These are phyloP conservation scores for Ilyonectria robusta DNA, from an alignment of 2,329 filamentous ascomycete genomes.

Conservation along the genomic window DNA sequence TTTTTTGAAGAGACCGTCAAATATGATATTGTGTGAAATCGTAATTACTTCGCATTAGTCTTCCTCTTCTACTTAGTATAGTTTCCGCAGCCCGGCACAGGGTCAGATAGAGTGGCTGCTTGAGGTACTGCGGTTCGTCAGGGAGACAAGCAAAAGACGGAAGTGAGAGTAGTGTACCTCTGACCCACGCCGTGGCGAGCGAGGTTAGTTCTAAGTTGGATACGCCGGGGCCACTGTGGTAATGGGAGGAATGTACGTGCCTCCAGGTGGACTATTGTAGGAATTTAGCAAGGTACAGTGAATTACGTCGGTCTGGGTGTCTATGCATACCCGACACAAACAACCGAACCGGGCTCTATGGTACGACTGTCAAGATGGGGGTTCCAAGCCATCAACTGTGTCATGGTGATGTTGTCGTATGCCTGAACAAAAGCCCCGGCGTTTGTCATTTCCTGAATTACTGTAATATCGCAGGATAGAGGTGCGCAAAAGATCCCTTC, in stretches of 20 bases:
- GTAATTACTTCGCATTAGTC: not conserved
- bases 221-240: constrained; percentile 5
- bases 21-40: not conserved
- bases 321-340: not conserved
- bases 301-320: too few relatives aligned
- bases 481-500: not conserved
- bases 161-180: not conserved
- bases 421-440: not conserved
- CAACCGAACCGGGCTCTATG: not conserved
- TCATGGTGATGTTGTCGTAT: constrained; percentile 3
- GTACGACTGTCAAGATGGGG: not conserved
- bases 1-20: not conserved
- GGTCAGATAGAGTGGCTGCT: not conserved
- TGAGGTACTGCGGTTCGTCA: not conserved
- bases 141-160: not conserved
- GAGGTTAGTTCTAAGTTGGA: too few relatives aligned
- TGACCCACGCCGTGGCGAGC: not conserved
- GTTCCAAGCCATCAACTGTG: not conserved
- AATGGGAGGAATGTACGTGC: not conserved
- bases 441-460: not conserved
- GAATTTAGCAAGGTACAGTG: too few relatives aligned
- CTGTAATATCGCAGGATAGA: not conserved
- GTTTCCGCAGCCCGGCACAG: not conserved
- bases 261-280: not conserved
- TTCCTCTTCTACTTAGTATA: not conserved